Evolutionary conservation across 805 yeast species (phyloP).

Genomic region (Lipomyces yamanashiensis): DNA sequence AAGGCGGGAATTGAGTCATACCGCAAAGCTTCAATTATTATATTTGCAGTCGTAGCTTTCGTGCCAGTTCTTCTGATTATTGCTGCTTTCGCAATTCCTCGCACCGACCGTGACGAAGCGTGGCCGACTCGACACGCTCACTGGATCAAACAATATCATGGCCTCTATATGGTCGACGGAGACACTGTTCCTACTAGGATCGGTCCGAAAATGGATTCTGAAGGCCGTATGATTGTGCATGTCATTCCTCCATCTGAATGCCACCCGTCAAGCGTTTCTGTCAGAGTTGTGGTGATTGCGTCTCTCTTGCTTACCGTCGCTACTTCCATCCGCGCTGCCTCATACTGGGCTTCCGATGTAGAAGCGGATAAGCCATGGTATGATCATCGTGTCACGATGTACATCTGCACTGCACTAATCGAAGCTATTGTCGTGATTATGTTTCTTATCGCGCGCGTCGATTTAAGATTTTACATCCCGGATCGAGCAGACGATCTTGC

Average conservation of each 20-base stretch:
- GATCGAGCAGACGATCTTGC: slow-evolving; percentile 3
- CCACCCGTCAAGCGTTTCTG: background rate
- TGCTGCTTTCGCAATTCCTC: slow-evolving; percentile 4
- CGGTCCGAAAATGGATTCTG: background rate
- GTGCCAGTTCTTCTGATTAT: background rate
- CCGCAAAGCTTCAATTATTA: slow-evolving; percentile 2
- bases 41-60: background rate
- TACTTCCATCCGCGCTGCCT: slow-evolving; percentile 1
- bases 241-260: background rate
- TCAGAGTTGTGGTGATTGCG: slow-evolving; percentile 1
- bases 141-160: slow-evolving; percentile 3
- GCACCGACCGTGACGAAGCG: background rate
- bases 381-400: slow-evolving; percentile 10
- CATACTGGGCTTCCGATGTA: background rate
- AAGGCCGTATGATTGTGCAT: background rate
- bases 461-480: slow-evolving; percentile 7
- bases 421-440: background rate
- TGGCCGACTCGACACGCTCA: slow-evolving; percentile 8
- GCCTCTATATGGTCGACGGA: background rate
- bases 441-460: slow-evolving; percentile 7
- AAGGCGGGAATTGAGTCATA: background rate
- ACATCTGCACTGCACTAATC: slow-evolving; percentile 1
- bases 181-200: background rate
- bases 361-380: slow-evolving; percentile 3
- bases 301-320: slow-evolving; percentile 2